Conservation (phyloP, 805 yeast genomes). For the Saccharomyces mikatae region DNA sequence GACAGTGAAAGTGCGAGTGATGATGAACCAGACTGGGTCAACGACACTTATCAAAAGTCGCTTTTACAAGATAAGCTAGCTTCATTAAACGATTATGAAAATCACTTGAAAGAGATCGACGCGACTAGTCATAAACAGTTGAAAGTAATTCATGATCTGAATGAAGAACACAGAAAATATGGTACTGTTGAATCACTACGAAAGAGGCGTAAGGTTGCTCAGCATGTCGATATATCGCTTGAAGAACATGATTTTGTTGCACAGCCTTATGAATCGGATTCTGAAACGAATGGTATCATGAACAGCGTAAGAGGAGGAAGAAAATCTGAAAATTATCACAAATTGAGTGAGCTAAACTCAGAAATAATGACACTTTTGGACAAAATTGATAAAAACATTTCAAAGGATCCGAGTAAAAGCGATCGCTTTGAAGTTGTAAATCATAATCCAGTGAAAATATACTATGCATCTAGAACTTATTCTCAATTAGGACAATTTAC, state of each 20-base stretch:
- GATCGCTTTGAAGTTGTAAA: constrained; percentile 16
- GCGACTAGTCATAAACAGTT: constrained; percentile 3
- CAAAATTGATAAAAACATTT: constrained; percentile 31
- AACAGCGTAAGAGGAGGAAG: not conserved
- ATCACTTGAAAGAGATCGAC: constrained; percentile 25
- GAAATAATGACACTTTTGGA: constrained; percentile 45
- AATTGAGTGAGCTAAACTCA: constrained; percentile 22
- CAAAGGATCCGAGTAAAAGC: constrained; percentile 10
- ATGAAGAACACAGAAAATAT: constrained; percentile 5
- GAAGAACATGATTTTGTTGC: constrained; percentile 24
- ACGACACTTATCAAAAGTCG: constrained; percentile 31
- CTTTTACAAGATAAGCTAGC: constrained; percentile 18
- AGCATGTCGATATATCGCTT: constrained; percentile 22
- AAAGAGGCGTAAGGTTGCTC: constrained; percentile 14
- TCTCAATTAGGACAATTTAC: constrained; percentile 81
- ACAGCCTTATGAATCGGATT: constrained; percentile 14
- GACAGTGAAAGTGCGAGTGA: constrained; percentile 28
- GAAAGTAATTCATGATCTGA: constrained; percentile 3
- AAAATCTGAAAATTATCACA: not conserved
- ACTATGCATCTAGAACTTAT: constrained; percentile 80
- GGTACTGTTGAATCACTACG: not conserved
- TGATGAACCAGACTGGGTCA: constrained; percentile 68
- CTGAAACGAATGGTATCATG: constrained; percentile 27
- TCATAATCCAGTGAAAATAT: constrained; percentile 41
- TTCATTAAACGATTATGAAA: constrained; percentile 31